Conservation (phyloP, 768 basidiomycete species). For the Auriscalpium vulgare region DNA sequence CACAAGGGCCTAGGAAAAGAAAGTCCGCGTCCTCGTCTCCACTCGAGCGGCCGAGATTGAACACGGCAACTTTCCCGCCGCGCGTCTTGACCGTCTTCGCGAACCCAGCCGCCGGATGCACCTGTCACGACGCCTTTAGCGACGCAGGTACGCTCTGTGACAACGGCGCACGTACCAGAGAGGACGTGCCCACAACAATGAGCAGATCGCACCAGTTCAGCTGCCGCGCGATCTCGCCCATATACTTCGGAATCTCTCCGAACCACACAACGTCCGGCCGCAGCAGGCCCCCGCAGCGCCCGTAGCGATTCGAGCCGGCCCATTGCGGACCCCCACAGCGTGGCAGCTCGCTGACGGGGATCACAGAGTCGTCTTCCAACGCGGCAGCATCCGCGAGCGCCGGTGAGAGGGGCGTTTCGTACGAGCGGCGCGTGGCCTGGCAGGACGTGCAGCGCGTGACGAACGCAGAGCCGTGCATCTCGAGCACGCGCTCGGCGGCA, state of each 20-base stretch:
- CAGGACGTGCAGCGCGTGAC: slow-evolving; percentile 46
- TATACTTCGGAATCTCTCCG: slow-evolving; percentile 23
- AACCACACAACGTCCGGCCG: slow-evolving; percentile 35
- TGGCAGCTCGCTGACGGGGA: slow-evolving; percentile 25
- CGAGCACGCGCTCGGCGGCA: slow-evolving; percentile 19
- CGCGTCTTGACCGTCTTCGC: slow-evolving; percentile 16
- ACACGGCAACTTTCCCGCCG: slow-evolving; percentile 29
- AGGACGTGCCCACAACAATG: slow-evolving; percentile 33
- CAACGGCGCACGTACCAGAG: slow-evolving; percentile 3
- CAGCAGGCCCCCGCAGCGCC: slow-evolving; percentile 20
- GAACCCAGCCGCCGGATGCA: slow-evolving; percentile 5
- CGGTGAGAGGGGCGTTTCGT: slow-evolving; percentile 34
- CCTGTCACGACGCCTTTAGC: neutral
- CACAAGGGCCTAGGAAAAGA: slow-evolving; percentile 42
- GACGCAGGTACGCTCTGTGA: neutral
- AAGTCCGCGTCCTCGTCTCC: slow-evolving; percentile 39
- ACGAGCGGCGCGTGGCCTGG: slow-evolving; percentile 32
- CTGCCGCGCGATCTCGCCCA: slow-evolving; percentile 22
- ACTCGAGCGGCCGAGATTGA: slow-evolving; percentile 24
- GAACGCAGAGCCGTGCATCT: slow-evolving; percentile 57
- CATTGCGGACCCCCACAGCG: slow-evolving; percentile 11
- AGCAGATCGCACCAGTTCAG: slow-evolving; percentile 25
- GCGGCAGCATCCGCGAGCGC: slow-evolving; percentile 34
- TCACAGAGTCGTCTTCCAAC: slow-evolving; percentile 7
- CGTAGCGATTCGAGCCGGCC: neutral